Conservation (phyloP, 192 early-diverging fungal genomes). For the Coemansia umbellata region DNA sequence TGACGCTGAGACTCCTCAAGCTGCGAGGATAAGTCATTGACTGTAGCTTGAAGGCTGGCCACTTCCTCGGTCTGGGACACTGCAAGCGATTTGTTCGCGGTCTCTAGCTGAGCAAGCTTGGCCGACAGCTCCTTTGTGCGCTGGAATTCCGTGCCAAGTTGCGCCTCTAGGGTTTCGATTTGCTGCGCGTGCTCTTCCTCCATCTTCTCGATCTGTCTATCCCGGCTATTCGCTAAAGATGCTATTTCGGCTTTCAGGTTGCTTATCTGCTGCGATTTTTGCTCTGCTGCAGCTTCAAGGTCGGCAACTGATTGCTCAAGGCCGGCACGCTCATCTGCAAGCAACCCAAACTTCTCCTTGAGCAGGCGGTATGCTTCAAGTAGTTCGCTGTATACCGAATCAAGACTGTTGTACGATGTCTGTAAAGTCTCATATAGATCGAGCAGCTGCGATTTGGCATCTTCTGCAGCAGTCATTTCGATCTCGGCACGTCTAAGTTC, state of each 20-base stretch:
- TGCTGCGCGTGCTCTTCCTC: conserved; percentile 13
- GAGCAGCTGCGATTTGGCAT: conserved; percentile 27
- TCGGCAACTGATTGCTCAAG: conserved; percentile 7
- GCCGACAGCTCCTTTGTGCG: conserved; percentile 12
- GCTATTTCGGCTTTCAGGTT: conserved; percentile 6
- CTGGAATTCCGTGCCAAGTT: conserved; percentile 12
- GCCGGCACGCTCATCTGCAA: conserved; percentile 19
- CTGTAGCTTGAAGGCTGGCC: conserved; percentile 13
- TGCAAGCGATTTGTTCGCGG: conserved; percentile 23
- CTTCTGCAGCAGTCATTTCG: conserved; percentile 40
- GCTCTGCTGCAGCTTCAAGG: conserved; percentile 1
- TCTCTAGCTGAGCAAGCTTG: conserved; percentile 18
- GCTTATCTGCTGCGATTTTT: conserved; percentile 1
- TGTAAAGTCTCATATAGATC: conserved; percentile 39
- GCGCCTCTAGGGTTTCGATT: conserved; percentile 13
- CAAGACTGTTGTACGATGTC: conserved; percentile 24
- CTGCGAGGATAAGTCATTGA: conserved; percentile 28
- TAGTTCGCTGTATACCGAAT: conserved; percentile 35
- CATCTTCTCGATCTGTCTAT: conserved; percentile 5
- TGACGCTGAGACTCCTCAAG: conserved; percentile 22
- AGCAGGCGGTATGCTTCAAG: conserved; percentile 35
- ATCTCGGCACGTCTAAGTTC: conserved; percentile 46
- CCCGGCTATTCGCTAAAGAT: not conserved
- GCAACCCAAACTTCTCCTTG: conserved; percentile 27
- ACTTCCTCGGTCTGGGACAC: conserved; percentile 34